Base-by-base conservation (phyloP, 2,329 filamentous ascomycete genomes). In the Neophaeococcomyces aloes region DNA sequence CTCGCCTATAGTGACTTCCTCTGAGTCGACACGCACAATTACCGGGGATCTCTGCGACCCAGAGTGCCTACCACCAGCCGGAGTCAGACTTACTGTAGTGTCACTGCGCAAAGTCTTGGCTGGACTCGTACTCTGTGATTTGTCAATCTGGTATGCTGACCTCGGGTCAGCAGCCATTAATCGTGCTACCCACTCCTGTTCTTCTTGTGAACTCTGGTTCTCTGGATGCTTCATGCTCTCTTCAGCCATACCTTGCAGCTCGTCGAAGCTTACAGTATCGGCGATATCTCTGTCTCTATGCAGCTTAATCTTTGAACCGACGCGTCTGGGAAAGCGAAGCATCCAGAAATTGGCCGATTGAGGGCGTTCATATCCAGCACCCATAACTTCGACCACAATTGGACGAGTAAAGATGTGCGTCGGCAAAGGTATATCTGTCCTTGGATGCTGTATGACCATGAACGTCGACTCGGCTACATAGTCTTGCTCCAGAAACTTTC, bases 361-460 rank as follows among this genome's bases (percentile, higher is more conserved):
- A 2, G 75, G 71, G 56, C 81, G 84, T 47, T 86, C 82, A 53
- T 87, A 94, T 0, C 81, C 80, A 49, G 85, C 84, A 42, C 86
- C 88, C 18, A 83, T 71, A 47, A 94, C 67, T 53, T 94, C 88
- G 44, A 87, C 83, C 0, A 94, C 77, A 15, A 86, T 74, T 0
- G 86, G 86, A 0, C 70, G 67, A 5, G 70, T 73, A 59, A 94
- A 94, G 4, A 66, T 50, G 27, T 48, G 48, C 13, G 40, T 40
- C 3, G 52, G 68, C 62, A 2, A 71, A 52, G 0, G 69, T 33
- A 37, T 10, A 30, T 29, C 15, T 17, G 4, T 13, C 11, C 31
- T 7, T 14, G 31, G 31, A 18, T 37, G 32, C 14, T 27, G 27
- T 8, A 36, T 27, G 7, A n/a, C 7, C 36, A 42, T 41, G 15